These are phyloP conservation scores for Boletus vinaceobasis DNA, from an alignment of 768 basidiomycete genomes.

Conservation along the genomic window DNA sequence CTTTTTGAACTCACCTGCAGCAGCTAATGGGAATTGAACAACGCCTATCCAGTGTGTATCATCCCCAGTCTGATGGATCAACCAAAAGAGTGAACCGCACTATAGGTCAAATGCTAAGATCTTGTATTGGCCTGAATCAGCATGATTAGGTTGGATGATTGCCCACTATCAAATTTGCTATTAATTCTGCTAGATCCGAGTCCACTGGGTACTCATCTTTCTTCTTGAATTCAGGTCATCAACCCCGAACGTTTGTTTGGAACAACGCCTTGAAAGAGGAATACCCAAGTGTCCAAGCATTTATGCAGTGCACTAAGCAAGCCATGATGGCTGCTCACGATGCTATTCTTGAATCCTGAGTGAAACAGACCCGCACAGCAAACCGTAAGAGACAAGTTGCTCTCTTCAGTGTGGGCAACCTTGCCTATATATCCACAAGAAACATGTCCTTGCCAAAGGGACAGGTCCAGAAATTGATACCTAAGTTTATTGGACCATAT, in stretches of 20 bases:
- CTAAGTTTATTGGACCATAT: background rate
- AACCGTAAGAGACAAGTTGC: no score
- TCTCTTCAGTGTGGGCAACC: background rate
- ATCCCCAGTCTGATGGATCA: constrained; percentile 34
- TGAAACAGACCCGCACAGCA: constrained; percentile 33
- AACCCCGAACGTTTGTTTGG: constrained; percentile 20
- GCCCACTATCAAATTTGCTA: constrained; percentile 19
- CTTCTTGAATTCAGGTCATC: constrained; percentile 6
- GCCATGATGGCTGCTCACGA: constrained; percentile 34
- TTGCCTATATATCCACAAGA: background rate
- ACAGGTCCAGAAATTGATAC: no score
- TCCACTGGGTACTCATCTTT: constrained; percentile 21
- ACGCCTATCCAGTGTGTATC: constrained; percentile 24
- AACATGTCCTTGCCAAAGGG: no score
- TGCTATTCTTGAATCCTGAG: constrained; percentile 24
- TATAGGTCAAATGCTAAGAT: constrained; percentile 9
- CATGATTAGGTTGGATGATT: constrained; percentile 9
- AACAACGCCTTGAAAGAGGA: constrained; percentile 14
- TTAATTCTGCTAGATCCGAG: constrained; percentile 19
- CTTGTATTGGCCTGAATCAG: background rate
- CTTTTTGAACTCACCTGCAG: background rate
- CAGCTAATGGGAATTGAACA: background rate
- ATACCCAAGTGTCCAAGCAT: constrained; percentile 28
- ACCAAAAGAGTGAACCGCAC: constrained; percentile 22
- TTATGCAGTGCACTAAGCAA: constrained; percentile 25